Conservation (phyloP, 306 rosid species). For the Cicer cuneatum region DNA sequence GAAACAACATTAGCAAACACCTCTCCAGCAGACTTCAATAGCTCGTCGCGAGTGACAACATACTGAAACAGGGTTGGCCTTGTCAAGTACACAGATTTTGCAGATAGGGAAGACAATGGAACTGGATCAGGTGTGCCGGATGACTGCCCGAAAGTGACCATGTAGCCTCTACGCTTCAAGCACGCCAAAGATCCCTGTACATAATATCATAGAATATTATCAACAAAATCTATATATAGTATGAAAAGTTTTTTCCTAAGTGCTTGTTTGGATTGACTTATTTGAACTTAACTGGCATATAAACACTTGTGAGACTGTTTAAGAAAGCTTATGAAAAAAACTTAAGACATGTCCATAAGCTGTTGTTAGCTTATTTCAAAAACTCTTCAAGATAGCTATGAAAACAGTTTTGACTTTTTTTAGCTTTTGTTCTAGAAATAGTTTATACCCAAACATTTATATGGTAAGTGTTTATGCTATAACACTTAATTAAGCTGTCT, state of each 20-base stretch:
- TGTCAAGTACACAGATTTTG: slow-evolving; percentile 79
- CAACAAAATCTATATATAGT: not conserved
- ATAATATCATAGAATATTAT: slow-evolving; percentile 26
- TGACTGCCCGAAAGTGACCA: slow-evolving; percentile 90
- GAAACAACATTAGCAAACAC: slow-evolving; percentile 65
- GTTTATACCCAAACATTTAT: no score
- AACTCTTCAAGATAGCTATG: no score
- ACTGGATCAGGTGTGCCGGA: slow-evolving; percentile 89
- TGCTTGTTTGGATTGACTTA: not conserved
- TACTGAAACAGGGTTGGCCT: slow-evolving; percentile 78
- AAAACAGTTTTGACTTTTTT: no score
- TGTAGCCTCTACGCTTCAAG: slow-evolving; percentile 72
- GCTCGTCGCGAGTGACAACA: slow-evolving; percentile 61
- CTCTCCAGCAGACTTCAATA: slow-evolving; percentile 76
- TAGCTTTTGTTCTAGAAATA: no score
- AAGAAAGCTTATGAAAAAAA: no score
- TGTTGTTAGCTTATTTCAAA: no score
- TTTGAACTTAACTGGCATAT: no score
- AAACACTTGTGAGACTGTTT: no score
- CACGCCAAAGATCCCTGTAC: slow-evolving; percentile 82
- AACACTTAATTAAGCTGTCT: no score
- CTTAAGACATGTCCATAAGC: no score
- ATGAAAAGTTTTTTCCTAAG: not conserved
- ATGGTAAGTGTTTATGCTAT: no score
- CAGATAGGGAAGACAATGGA: slow-evolving; percentile 71